Percentiles rank a stretch among this genome's conserved stretches.
Evolutionary conservation across 306 rosid genomes (phyloP).

Genomic region (Rubus idaeus): DNA sequence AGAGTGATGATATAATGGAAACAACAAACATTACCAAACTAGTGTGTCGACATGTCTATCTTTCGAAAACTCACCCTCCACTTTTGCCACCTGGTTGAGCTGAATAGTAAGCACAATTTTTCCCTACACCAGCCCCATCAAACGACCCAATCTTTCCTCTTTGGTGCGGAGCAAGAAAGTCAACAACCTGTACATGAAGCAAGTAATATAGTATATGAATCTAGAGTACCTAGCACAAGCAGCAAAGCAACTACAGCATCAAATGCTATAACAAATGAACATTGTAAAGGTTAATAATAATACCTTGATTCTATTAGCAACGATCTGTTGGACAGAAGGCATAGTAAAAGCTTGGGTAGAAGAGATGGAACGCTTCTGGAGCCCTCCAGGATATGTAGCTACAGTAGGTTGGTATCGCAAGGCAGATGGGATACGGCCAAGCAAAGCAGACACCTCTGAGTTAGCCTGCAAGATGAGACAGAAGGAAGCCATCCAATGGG

Average conservation of each 20-base stretch:
- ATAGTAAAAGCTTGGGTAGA: constrained; percentile 78
- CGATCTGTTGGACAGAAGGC: constrained; percentile 85
- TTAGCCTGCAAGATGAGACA: constrained; percentile 58
- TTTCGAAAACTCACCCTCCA: constrained; percentile 56
- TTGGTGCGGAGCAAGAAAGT: constrained; percentile 92
- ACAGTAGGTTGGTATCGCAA: constrained; percentile 89
- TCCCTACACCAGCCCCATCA: constrained; percentile 94
- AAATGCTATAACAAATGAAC: not conserved
- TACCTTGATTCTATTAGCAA: constrained; percentile 89
- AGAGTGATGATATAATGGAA: constrained; percentile 13
- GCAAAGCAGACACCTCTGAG: constrained; percentile 92
- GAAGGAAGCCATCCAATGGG: not conserved
- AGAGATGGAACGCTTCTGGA: constrained; percentile 86
- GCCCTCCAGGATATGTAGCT: constrained; percentile 92
- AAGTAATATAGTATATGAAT: not conserved
- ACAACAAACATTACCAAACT: not conserved
- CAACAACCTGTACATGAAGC: constrained; percentile 61
- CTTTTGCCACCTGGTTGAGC: constrained; percentile 92
- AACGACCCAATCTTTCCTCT: constrained; percentile 94
- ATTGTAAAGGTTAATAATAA: constrained; percentile 7
- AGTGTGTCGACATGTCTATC: not conserved
- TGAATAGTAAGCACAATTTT: constrained; percentile 94
- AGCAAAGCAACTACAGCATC: not conserved
- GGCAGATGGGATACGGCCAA: constrained; percentile 92
- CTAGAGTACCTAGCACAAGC: not conserved